Conservation (phyloP, 345 rosid genomes). For the Salix dunnii region DNA sequence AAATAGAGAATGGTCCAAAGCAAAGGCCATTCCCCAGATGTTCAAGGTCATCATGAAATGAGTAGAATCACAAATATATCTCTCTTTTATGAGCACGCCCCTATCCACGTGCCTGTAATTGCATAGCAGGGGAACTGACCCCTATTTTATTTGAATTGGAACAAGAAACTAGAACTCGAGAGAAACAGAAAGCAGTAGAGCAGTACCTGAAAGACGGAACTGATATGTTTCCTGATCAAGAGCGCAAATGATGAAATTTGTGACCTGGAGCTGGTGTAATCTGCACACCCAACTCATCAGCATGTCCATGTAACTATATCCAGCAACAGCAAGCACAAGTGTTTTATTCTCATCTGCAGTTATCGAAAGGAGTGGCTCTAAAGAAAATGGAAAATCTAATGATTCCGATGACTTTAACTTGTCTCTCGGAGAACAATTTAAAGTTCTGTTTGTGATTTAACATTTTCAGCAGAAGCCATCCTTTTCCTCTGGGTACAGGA, state of each 20-base stretch:
- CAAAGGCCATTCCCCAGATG: neutral
- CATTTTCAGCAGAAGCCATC: constrained; percentile 42
- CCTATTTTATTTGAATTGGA: neutral
- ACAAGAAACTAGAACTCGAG: neutral
- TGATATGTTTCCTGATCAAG: constrained; percentile 79
- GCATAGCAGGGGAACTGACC: neutral
- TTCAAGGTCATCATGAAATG: neutral
- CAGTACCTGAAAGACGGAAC: constrained; percentile 70
- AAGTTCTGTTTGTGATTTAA: constrained; percentile 29
- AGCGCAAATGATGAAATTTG: constrained; percentile 80
- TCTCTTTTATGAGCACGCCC: neutral
- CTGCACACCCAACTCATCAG: constrained; percentile 97
- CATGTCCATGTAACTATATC: constrained; percentile 92
- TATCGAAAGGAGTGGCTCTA: constrained; percentile 62
- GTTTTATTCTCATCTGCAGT: constrained; percentile 66
- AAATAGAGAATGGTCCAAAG: neutral
- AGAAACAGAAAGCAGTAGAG: neutral
- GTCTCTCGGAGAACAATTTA: constrained; percentile 34
- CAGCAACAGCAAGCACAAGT: constrained; percentile 77
- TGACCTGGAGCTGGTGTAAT: constrained; percentile 57
- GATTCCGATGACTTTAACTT: constrained; percentile 25
- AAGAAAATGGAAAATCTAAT: constrained; percentile 49
- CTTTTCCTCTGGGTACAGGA: constrained; percentile 38
- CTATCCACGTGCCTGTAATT: neutral
- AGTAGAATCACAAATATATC: neutral